phyloP scores from a whole-genome alignment of 345 rosid genomes.

The Aegle marmelos region DNA sequence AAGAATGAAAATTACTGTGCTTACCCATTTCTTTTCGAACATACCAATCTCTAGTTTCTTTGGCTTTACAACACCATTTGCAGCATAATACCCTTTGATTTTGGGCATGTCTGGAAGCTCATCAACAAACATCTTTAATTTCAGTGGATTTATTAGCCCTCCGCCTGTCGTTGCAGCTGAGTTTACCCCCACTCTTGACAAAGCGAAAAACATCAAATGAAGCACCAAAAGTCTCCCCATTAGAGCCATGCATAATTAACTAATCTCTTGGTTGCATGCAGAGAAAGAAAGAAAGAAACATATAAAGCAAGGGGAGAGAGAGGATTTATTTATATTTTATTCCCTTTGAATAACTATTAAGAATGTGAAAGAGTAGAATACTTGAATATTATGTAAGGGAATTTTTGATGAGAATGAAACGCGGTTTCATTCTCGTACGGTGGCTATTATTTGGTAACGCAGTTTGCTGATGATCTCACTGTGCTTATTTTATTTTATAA shows the following conservation, averaged over 20 bases:
- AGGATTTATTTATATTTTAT: too few species aligned
- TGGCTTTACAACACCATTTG: constrained; percentile 37
- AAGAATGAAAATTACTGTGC: not conserved
- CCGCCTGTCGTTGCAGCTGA: constrained; percentile 29
- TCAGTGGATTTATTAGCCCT: constrained; percentile 25
- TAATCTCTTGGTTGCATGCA: not conserved
- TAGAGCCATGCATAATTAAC: not conserved
- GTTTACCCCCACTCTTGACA: not conserved
- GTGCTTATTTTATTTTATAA: not conserved
- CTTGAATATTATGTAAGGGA: too few species aligned
- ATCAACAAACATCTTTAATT: constrained; percentile 75
- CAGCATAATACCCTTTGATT: constrained; percentile 44
- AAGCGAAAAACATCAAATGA: constrained; percentile 3
- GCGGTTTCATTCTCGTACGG: too few species aligned
- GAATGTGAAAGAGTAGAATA: not conserved
- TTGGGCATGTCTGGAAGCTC: constrained; percentile 67
- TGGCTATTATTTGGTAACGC: not conserved
- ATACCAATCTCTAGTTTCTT: constrained; percentile 68
- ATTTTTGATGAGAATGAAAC: too few species aligned
- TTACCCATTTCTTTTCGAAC: constrained; percentile 75
- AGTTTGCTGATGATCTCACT: not conserved
- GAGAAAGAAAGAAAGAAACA: not conserved
- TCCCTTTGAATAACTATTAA: too few species aligned
- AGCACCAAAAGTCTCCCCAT: constrained; percentile 1
- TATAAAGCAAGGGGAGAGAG: not conserved